Evolutionary conservation across 1,284 basidiomycete genomes (phyloP).

Genomic region (Microbotryum intermedium): DNA sequence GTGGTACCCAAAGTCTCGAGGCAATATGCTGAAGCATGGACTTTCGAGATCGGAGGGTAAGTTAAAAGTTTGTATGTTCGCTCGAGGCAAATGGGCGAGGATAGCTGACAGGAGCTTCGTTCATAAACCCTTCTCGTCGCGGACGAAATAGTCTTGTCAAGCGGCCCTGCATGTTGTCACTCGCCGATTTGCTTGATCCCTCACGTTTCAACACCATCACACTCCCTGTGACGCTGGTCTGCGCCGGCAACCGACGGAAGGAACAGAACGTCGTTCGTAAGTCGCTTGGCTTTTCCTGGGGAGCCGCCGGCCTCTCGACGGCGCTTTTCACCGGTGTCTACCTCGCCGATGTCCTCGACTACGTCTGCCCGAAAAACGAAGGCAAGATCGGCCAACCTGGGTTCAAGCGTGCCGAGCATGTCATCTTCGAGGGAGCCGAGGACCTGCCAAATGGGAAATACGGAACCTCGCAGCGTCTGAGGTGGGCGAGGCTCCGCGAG

Average conservation of each 20-base stretch:
- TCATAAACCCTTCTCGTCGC: neutral
- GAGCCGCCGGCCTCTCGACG: slow-evolving; percentile 47
- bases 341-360: slow-evolving; percentile 52
- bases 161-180: slow-evolving; percentile 43
- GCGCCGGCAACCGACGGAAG: slow-evolving; percentile 59
- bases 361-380: slow-evolving; percentile 42
- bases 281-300: slow-evolving; percentile 45
- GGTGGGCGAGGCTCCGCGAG: slow-evolving; percentile 47
- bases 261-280: slow-evolving; percentile 61
- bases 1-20: slow-evolving; percentile 50
- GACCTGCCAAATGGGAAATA: slow-evolving; percentile 57
- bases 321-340: slow-evolving; percentile 60
- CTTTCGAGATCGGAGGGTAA: slow-evolving; percentile 47
- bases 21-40: slow-evolving; percentile 46
- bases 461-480: slow-evolving; percentile 52
- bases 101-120: neutral
- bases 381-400: slow-evolving; percentile 31
- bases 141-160: slow-evolving; percentile 39
- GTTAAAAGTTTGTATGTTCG: slow-evolving; percentile 8
- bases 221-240: slow-evolving; percentile 57
- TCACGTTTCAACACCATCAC: slow-evolving; percentile 50
- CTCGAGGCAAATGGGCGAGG: too few relatives aligned
- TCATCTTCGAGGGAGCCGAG: slow-evolving; percentile 58
- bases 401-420: slow-evolving; percentile 45
- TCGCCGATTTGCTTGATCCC: slow-evolving; percentile 45